Evolutionary conservation across 345 rosid species (phyloP), one percentile per base, ranked within the genome.

Genomic region (Melaleuca quinquenervia): DNA sequence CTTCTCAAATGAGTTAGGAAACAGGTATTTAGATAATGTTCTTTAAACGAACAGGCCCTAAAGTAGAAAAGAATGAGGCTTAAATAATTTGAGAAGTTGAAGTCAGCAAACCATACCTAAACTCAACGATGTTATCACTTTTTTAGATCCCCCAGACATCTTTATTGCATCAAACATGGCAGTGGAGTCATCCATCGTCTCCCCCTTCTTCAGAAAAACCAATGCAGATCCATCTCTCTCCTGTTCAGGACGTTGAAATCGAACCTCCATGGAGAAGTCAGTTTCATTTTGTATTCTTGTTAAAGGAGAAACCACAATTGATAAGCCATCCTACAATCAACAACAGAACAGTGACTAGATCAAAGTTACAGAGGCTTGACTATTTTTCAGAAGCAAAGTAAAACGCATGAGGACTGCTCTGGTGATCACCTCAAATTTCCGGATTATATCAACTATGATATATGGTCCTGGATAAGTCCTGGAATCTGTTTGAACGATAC

Each of bases 401-500:
- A 53, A 41, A 41, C 18, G 74, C 56, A 62, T 74, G n/a, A 85
- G n/a, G 48, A 76, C 56, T 53, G 78, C 78, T 24, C 50, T n/a
- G 56, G 29, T 52, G 16, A 22, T 54, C 90, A 96, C 99, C 98
- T 95, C 95, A 84, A 90, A 85, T 85, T 89, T 92, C 83, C 94
- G 94, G 88, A 91, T 90, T 88, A 94, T 86, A 88, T 95, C 97
- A 85, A 94, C 92, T 75, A 96, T 94, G 89, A 96, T 55, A 89
- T 95, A 92, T 16, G 99, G 99, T 82, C 99, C 99, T 52, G 98
- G 99, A 86, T 92, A 92, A 89, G 93, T 93, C 91, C 90, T 95
- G 85, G 98, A 93, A 90, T 92, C 99, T 96, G 94, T 80, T 89
- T 55, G 88, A 90, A 70, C 36, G 78, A 70, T 70, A 18, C 48